Evolutionary conservation across 148 eudicot species (phyloP).

Genomic region (Gaultheria prostrata): DNA sequence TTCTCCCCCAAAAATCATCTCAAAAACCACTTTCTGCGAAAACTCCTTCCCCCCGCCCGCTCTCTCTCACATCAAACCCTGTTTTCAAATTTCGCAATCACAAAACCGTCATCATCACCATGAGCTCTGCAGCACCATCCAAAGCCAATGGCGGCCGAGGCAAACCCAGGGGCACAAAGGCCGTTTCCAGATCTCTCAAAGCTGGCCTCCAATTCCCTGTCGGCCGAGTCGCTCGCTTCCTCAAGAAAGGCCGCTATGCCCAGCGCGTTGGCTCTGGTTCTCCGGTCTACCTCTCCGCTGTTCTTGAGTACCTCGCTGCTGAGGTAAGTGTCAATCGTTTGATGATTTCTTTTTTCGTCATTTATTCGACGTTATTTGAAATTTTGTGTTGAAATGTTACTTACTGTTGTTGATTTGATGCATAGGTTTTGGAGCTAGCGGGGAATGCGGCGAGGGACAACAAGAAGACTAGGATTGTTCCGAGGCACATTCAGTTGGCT

Average conservation of each 20-base stretch:
- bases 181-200: constrained; percentile 34
- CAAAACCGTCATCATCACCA: background rate
- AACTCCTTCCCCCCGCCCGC: background rate
- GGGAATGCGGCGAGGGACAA: constrained; percentile 49
- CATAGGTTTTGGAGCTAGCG: constrained; percentile 44
- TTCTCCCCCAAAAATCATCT: background rate
- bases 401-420: too few relatives aligned
- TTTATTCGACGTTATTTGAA: background rate
- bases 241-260: constrained; percentile 39
- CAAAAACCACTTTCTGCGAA: background rate
- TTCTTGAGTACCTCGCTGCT: constrained; percentile 46
- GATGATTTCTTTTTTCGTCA: background rate
- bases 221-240: constrained; percentile 42
- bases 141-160: constrained; percentile 29
- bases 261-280: constrained; percentile 49
- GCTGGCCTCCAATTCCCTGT: constrained; percentile 53
- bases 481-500: constrained; percentile 47
- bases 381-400: too few relatives aligned
- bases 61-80: background rate
- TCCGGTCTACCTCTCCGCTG: constrained; percentile 48
- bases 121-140: constrained; percentile 12
- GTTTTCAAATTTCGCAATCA: background rate
- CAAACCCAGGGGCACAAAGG: constrained; percentile 22
- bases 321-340: constrained; percentile 23
- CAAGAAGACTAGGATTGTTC: constrained; percentile 42